Base-by-base conservation (phyloP, 768 basidiomycete genomes). In the Termitomyces sp. region DNA sequence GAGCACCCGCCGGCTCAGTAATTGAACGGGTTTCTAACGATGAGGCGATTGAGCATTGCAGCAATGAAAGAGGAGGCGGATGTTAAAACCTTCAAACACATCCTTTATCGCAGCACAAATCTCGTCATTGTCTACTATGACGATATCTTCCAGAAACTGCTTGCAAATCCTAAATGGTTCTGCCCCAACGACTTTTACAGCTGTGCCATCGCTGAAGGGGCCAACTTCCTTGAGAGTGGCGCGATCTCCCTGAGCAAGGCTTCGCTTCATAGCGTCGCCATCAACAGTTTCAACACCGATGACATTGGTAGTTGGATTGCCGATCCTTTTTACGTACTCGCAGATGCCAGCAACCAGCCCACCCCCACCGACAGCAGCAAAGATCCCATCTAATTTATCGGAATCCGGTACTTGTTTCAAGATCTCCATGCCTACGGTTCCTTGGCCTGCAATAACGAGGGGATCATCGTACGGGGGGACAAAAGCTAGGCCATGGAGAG, bases 41-140 rank as follows among this genome's bases (percentile, higher is more conserved):
- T 32, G 32, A 20, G 34, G 5, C 7, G 13, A 34, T 47, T 55
- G 30, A 58, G 49, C 58, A 55, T 13, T 57, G 40, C 20, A 18
- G 20, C 60, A 33, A 40, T 27, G 20, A 53, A 40, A 50, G 42
- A 39, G 22, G 22, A 59, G 36, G 20, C 36, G 30, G 8, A 45
- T 30, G 27, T 40, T 7, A 60, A 77, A 60, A 93, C 96, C 96
- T 77, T 98, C 95, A 67, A 98, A 99, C 32, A 98, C 89, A 67
- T 99, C 97, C 74, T 98, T 98, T 76, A 98, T 98, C 5, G 95
- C 95, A 7, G 97, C 97, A 69, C 97, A 99, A 45, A 99, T 86
- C 71, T 96, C 96, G 68, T 99, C 97, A 62, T 97, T 98, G 68
- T 91, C 85, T 32, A 89, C 92, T 67, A 88, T 83, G 50, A 95